Base-by-base conservation (phyloP, 2,329 filamentous ascomycete genomes). In the Fusarium staphyleae region DNA sequence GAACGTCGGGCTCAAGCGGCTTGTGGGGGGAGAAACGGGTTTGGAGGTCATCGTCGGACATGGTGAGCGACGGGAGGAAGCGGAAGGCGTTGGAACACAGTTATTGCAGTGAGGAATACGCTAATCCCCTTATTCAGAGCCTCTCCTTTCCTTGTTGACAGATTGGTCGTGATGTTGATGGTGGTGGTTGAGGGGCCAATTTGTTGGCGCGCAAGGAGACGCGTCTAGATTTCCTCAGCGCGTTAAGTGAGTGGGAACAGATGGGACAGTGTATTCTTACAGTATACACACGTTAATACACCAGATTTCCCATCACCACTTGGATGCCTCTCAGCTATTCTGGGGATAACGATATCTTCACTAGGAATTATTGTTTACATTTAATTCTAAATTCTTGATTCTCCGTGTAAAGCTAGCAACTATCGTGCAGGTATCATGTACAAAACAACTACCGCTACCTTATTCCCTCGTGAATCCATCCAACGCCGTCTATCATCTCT, bases 1-100 rank as follows among this genome's bases (percentile, higher is more conserved):
- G 78, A 51, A 98, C 84, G 72, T 98, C 93, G 60, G 86, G 78
- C 57, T 91, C 85, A 5, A 98, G 79, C 30, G 83, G 62, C 48
- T 70, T 66, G 60, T 72, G 69, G 33, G 73, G 72, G 11, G 74
- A 71, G 66, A 76, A 76, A 55, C 63, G 69, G 19, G 60, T 57
- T 59, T 70, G 65, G 45, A 76, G 63, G 46, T 75, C 72, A 46
- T 66, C 61, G 56, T 71, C 69, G 41, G 74, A 71, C 74, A 76
- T 76, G 63, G 18, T 64, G 68, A 61, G 65, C 52, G 55, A 62
- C 39, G 14, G 15, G 8, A 29, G 7, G 18, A 16, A 37, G 39
- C n/a, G 18, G 12, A 18, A 28, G 32, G 18, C 15, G 5, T 8
- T n/a, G 14, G 13, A 12, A 13, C 9, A 42, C 30, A 35, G 32